phyloP scores from a whole-genome alignment of 2,329 filamentous ascomycete genomes.

The Rhexocercosporidium sp. region DNA sequence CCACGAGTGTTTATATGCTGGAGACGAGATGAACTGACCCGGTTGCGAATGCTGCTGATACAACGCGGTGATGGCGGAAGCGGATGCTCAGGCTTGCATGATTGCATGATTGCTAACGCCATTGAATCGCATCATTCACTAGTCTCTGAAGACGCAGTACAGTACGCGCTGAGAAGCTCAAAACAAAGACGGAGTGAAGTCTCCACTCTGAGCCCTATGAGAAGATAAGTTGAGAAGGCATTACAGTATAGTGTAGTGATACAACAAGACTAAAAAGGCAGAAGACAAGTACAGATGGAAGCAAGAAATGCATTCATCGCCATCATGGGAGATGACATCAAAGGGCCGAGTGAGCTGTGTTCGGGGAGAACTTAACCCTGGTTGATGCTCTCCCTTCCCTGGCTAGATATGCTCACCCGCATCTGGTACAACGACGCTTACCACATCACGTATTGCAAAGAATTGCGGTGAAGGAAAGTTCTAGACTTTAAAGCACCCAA shows the following conservation, averaged over 20 bases:
- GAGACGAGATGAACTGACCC: constrained; percentile 1
- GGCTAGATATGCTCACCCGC: background rate
- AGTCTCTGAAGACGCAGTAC: background rate
- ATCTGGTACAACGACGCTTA: background rate
- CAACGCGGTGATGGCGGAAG: background rate
- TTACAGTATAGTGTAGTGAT: background rate
- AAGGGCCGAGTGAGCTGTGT: background rate
- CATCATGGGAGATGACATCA: background rate
- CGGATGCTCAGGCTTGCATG: background rate
- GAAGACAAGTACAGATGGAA: background rate
- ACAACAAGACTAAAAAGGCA: background rate
- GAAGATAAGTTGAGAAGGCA: background rate
- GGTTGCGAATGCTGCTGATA: background rate
- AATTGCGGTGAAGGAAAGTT: background rate
- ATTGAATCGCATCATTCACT: background rate
- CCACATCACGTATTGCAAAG: background rate
- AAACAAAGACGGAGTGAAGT: background rate
- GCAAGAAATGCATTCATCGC: background rate
- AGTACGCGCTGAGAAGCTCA: background rate
- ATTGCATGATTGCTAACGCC: background rate
- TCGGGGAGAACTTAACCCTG: background rate
- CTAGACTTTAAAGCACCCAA: background rate
- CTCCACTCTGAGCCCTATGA: too few species aligned
- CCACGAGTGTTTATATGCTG: background rate
- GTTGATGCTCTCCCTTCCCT: background rate